Base-by-base conservation (phyloP, 495 filamentous ascomycete species). In the Pyrenula massariospora region DNA sequence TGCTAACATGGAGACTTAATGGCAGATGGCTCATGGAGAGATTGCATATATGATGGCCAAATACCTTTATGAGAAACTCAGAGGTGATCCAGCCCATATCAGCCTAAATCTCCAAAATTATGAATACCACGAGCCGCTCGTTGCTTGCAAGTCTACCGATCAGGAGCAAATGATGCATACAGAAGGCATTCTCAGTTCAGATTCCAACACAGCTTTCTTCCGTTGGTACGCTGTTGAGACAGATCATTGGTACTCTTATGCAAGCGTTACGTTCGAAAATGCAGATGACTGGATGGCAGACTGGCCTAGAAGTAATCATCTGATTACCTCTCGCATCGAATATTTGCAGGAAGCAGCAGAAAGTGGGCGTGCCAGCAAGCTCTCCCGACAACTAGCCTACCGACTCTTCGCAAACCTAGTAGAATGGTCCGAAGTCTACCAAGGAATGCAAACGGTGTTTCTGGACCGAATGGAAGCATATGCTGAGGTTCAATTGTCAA, bases 41-140 rank as follows among this genome's bases (percentile, higher is more conserved):
- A 88, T 89, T 73, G 86, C 85, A 12, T 77, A 88, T 58, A 90
- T 87, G 0, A 68, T 88, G 48, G 83, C 76, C 58, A 78, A 89
- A 24, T 89, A 88, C 59, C 71, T 84, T 24, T 58, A 62, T 48
- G 56, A 54, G 12, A 42, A 56, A 15, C 42, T 68, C 0, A 22
- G 42, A 0, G 63, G 65, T 2, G 47, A 62, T 12, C 10, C 55
- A 10, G 54, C 57, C 11, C 0, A 54, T 1, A 50, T 63, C 8
- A 25, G 57, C 23, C 66, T 70, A 61, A 65, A 69, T 51, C 56
- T 69, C 22, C 47, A 56, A 55, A 62, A 68, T 47, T 57, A 69
- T 0, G 55, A 51, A 3, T 64, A 67, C 11, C 11, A 54, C 2
- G 55, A 65, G 47, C 65, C 58, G 1, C 61, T 66, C 1, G 63